Base-by-base conservation (phyloP, 1,284 basidiomycete species). In the Puccinia novopanici region DNA sequence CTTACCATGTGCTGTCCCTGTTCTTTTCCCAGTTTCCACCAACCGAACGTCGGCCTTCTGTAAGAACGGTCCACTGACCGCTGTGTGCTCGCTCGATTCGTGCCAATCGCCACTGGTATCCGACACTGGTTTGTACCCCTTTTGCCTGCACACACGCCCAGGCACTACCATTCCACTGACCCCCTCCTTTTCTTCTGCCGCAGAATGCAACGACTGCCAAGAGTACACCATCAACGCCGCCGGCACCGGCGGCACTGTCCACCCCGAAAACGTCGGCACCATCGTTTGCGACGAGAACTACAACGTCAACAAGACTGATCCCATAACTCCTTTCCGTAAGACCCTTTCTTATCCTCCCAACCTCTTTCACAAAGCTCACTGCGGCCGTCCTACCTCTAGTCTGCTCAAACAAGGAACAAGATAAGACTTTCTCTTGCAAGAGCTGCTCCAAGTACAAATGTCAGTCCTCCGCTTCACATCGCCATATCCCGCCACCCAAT, bases 391-490 rank as follows among this genome's bases (percentile, higher is more conserved):
- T 9, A 24, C 13, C 12, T 5, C n/a, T 57, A 61, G 59, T 17
- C 30, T 61, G 59, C 59, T 61, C 27, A 65, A n/a, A 22, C 3
- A 45, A 45, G 8, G 45, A 6, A 45, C 6, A 45, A 19, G 1
- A 2, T 1, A 42, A 13, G 40, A 61, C 30, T 12, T 61, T 15
- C 57, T 34, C 27, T 42, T 65, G 61, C 22, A 8, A 10, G 8
- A 1, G 0, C 4, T 42, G 61, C 34, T 5, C 17, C 6, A 6
- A 13, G 30, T 24, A 15, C 5, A 65, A 17, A 65, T 4, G 61
- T 65, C 40, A 65, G 61, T 22, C 19, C n/a, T n/a, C n/a, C n/a
- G n/a, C n/a, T n/a, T n/a, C n/a, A 65, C 61, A 2, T n/a, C 61
- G 22, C 6, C 5, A 6, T n/a, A 6, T 12, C 9, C 17, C 12